Base-by-base conservation (phyloP, 2,329 filamentous ascomycete genomes). In the Penicillium sp. region DNA sequence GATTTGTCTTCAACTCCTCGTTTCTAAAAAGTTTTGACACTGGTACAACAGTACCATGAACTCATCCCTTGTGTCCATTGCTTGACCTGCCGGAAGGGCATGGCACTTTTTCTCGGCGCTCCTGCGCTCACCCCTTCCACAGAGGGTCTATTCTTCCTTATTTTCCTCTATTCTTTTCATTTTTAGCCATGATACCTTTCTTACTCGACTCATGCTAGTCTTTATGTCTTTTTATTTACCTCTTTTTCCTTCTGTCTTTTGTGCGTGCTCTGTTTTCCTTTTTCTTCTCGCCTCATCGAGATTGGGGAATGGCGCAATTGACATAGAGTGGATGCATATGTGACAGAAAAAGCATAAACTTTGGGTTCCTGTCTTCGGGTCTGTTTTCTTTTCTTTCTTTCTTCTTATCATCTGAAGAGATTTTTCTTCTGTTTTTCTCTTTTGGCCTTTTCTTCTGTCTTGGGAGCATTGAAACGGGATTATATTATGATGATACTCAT, bases 261-360 rank as follows among this genome's bases (percentile, higher is more conserved):
- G 11, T 37, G 28, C 28, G 49, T 52, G 49, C 49, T 52, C 37
- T n/a, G 30, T 16, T 62, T 61, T 55, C 61, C 52, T 52, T 49
- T 46, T 66, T 53, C 55, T 57, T 38, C 45, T 55, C 62, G 57
- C 61, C 45, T 58, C 59, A 30, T 43, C 52, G 67, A 71, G 63
- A 67, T 52, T 60, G 54, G 71, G 65, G 55, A 55, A 62, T 61
- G 73, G 73, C 73, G 73, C 72, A 73, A 67, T 67, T 71, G 43
- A 60, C 61, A 75, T 75, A 75, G 73, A 75, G 59, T 70, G 70
- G 70, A 71, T 73, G 72, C 71, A 75, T 75, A 54, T 73, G 68
- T 68, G 66, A 68, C 51, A 40, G 25, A 63, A 69, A 70, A 70
- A 70, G 70, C 68, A 70, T 72, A 63, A 63, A 65, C 63, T 46